Evolutionary conservation across 2,329 filamentous ascomycete genomes (phyloP).

Genomic region (Talaromyces sp.): DNA sequence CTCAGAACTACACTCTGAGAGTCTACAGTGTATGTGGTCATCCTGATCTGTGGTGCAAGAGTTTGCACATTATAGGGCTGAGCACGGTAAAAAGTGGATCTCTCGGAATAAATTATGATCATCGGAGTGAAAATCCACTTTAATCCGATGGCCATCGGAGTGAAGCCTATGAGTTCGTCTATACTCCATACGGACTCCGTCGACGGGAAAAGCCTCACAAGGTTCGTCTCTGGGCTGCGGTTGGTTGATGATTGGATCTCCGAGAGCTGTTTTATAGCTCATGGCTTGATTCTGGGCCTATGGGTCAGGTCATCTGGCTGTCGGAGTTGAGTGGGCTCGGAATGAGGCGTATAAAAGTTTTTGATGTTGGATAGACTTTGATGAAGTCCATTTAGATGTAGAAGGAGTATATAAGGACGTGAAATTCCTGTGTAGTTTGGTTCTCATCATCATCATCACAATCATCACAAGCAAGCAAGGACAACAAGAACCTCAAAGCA

Average conservation of each 20-base stretch:
- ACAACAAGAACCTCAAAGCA: not conserved
- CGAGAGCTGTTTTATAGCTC: not conserved
- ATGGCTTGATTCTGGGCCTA: not conserved
- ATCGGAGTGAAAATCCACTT: not conserved
- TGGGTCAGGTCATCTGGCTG: not conserved
- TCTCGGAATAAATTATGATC: not conserved
- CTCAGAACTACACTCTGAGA: not conserved
- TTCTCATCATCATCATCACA: constrained; percentile 9
- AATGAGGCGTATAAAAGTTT: not conserved
- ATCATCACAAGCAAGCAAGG: not conserved
- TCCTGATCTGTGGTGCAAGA: not conserved
- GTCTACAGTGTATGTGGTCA: not conserved
- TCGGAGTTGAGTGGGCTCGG: constrained; percentile 9
- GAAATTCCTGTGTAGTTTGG: not conserved
- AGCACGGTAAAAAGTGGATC: not conserved
- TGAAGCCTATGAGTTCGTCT: not conserved
- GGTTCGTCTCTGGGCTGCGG: not conserved
- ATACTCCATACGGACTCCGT: not conserved
- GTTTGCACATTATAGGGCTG: not conserved
- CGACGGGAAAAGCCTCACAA: not conserved
- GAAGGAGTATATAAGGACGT: constrained; percentile 6
- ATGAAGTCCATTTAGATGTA: not conserved
- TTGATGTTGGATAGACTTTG: not conserved
- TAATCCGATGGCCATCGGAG: not conserved
- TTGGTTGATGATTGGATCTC: not conserved